A percentile compares a stretch with the other conserved stretches of the same genome.
Evolutionary conservation across 2,329 filamentous ascomycete genomes (phyloP).

Genomic region (Penicillium sp.): DNA sequence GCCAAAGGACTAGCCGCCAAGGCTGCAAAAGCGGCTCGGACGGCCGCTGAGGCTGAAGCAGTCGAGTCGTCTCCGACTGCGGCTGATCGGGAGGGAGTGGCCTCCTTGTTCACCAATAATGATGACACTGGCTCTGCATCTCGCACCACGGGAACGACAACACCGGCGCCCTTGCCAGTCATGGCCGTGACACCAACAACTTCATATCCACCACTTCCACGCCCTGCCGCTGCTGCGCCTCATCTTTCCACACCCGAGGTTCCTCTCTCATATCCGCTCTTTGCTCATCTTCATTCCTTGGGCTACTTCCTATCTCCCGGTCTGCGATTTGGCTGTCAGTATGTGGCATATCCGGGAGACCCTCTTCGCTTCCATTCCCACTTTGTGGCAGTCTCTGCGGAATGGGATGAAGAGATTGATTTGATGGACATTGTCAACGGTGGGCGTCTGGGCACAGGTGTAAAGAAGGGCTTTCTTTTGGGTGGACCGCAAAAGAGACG

Average conservation of each 20-base stretch:
- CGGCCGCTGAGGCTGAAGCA: conserved; percentile 4
- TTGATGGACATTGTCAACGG: conserved; percentile 80
- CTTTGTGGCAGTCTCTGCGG: conserved; percentile 75
- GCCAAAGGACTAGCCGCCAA: conserved; percentile 16
- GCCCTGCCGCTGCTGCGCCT: conserved; percentile 19
- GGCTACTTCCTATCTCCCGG: conserved; percentile 89
- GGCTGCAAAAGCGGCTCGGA: conserved; percentile 17
- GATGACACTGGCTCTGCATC: conserved; percentile 9
- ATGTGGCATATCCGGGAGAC: conserved; percentile 92
- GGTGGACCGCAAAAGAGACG: conserved; percentile 56
- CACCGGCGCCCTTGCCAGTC: conserved; percentile 11
- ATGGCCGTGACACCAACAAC: conserved; percentile 47
- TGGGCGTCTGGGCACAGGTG: conserved; percentile 81
- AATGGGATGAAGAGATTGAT: conserved; percentile 82
- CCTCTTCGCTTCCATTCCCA: conserved; percentile 93
- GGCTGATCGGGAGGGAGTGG: conserved; percentile 2
- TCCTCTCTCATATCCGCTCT: conserved; percentile 63
- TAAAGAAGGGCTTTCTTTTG: conserved; percentile 91
- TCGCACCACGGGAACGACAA: conserved; percentile 10
- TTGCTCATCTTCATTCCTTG: conserved; percentile 67
- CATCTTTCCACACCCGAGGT: conserved; percentile 30
- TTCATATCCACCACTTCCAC: conserved; percentile 42
- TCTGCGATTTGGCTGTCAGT: conserved; percentile 87
- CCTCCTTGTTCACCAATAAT: conserved; percentile 20
- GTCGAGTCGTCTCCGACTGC: not conserved